phyloP scores from a whole-genome alignment of 768 basidiomycete species.

The Tricholoma matsutake region DNA sequence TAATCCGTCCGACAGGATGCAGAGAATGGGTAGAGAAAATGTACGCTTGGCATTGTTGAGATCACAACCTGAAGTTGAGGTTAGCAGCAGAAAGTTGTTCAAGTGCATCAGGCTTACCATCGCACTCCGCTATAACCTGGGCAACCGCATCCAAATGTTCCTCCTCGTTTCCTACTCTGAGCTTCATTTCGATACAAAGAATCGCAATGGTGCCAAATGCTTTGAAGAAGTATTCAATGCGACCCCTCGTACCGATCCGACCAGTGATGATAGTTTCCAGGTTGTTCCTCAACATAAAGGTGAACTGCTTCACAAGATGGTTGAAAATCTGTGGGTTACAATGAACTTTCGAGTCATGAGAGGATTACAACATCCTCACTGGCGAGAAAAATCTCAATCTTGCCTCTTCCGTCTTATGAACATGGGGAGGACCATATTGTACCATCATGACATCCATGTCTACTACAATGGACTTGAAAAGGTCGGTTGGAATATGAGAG shows the following conservation, averaged over 20 bases:
- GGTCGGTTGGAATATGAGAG: conserved; percentile 21
- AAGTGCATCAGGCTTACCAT: conserved; percentile 12
- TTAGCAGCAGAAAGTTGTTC: neutral
- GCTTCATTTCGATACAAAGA: conserved; percentile 20
- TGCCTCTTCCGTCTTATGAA: conserved; percentile 18
- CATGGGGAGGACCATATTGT: conserved; percentile 18
- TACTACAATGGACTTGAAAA: conserved; percentile 19
- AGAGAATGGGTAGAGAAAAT: neutral
- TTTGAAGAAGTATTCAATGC: too few relatives aligned
- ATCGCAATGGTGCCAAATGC: conserved; percentile 16
- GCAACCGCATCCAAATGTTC: too few relatives aligned
- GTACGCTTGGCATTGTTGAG: neutral
- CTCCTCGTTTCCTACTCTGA: conserved; percentile 10
- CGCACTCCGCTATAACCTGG: too few relatives aligned
- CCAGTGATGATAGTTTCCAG: conserved; percentile 16
- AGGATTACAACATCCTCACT: conserved; percentile 3
- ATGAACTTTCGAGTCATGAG: conserved; percentile 11
- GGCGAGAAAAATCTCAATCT: conserved; percentile 22
- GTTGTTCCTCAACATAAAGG: conserved; percentile 16
- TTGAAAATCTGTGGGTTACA: conserved; percentile 17
- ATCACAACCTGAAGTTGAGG: neutral
- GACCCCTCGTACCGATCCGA: conserved; percentile 6
- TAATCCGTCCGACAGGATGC: neutral
- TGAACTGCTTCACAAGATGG: conserved; percentile 15
- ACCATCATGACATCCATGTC: conserved; percentile 20